Conservation (phyloP, 2,329 filamentous ascomycete species). For the Penicillium freii region DNA sequence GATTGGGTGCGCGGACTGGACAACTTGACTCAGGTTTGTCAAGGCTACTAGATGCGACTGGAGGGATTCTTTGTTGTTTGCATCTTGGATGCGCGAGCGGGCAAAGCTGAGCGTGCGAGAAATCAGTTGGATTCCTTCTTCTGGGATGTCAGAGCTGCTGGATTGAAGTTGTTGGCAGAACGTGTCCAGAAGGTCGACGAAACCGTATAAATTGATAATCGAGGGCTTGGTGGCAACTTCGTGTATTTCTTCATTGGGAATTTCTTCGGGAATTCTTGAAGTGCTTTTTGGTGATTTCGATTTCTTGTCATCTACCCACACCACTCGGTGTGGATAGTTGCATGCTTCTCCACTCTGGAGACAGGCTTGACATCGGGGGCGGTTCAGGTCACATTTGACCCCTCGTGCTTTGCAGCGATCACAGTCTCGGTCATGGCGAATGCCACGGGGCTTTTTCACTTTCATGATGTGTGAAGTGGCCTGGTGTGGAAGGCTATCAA, state of each 20-base stretch:
- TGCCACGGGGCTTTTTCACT: constrained; percentile 30
- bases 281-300: neutral
- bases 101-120: constrained; percentile 28
- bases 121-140: constrained; percentile 25
- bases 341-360: constrained; percentile 21
- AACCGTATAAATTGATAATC: constrained; percentile 27
- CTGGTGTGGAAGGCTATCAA: constrained; percentile 1
- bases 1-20: constrained; percentile 43
- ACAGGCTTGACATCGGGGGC: constrained; percentile 29
- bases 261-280: neutral
- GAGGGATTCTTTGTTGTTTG: constrained; percentile 21
- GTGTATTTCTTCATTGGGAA: neutral
- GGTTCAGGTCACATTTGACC: constrained; percentile 34
- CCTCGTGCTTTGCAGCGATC: constrained; percentile 24
- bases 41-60: constrained; percentile 36
- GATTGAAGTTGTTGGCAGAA: constrained; percentile 28
- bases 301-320: constrained; percentile 24
- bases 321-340: constrained; percentile 28
- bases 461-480: constrained; percentile 8
- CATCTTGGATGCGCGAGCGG: constrained; percentile 23
- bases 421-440: constrained; percentile 33
- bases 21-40: constrained; percentile 39
- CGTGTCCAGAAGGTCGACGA: constrained; percentile 25
- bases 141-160: constrained; percentile 19
- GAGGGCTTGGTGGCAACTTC: neutral